Evolutionary conservation across 2,329 filamentous ascomycete species (phyloP).

Genomic region (Aspergillus sp.): DNA sequence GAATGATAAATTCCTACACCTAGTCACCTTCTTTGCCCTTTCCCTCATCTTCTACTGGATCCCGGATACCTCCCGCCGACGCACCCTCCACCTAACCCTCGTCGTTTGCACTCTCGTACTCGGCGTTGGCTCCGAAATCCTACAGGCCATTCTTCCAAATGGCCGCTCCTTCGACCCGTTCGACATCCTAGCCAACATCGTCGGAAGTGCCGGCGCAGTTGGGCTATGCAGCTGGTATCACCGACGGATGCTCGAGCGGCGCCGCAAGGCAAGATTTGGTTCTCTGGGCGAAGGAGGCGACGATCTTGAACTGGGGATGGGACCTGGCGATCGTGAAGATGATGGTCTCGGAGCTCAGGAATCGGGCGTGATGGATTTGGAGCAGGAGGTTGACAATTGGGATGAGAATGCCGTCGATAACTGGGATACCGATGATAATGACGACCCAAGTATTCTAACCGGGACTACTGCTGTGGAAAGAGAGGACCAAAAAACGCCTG

Average conservation of each 20-base stretch:
- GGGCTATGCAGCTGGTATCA: constrained; percentile 89
- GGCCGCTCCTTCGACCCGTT: constrained; percentile 74
- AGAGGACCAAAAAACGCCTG: constrained; percentile 28
- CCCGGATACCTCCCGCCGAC: constrained; percentile 84
- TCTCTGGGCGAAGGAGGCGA: constrained; percentile 60
- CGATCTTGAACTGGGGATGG: constrained; percentile 75
- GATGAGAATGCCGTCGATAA: constrained; percentile 78
- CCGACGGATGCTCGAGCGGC: constrained; percentile 89
- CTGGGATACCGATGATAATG: constrained; percentile 65
- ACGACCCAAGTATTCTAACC: constrained; percentile 25
- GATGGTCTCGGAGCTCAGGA: constrained; percentile 59
- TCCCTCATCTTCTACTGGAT: constrained; percentile 94
- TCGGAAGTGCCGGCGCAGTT: constrained; percentile 74
- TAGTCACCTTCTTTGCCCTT: constrained; percentile 85
- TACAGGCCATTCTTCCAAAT: constrained; percentile 70
- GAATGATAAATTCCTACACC: constrained; percentile 90
- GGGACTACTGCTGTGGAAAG: constrained; percentile 6
- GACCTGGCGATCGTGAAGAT: constrained; percentile 43
- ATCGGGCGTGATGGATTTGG: constrained; percentile 68
- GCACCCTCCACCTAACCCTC: constrained; percentile 81
- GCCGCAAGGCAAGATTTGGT: constrained; percentile 74
- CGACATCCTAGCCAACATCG: constrained; percentile 85
- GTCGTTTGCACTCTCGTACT: constrained; percentile 72
- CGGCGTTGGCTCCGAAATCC: constrained; percentile 61
- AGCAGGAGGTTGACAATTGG: constrained; percentile 90